phyloP scores from a whole-genome alignment of 2,329 filamentous ascomycete species.

The Trichoderma sp. region DNA sequence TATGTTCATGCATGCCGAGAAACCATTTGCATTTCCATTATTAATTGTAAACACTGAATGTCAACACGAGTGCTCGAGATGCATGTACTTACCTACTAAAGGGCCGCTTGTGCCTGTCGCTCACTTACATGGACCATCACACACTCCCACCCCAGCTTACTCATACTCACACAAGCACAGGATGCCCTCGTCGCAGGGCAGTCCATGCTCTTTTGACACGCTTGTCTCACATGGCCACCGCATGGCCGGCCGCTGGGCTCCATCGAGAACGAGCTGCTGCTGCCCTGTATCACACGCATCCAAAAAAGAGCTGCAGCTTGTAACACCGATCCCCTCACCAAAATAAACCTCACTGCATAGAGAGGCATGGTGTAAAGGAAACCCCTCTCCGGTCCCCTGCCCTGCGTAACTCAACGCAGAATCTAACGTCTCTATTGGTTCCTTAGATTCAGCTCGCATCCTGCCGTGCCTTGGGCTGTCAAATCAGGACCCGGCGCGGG shows the following conservation, averaged over 20 bases:
- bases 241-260: slow-evolving; percentile 6
- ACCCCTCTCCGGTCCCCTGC: not conserved
- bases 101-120: not conserved
- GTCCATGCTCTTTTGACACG: slow-evolving; percentile 7
- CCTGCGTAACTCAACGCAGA: not conserved
- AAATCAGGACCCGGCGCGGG: slow-evolving; percentile 9
- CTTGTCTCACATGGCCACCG: slow-evolving; percentile 19
- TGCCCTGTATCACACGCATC: slow-evolving; percentile 15
- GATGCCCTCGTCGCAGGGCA: not conserved
- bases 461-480: slow-evolving; percentile 17
- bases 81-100: not conserved
- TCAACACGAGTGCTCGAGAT: not conserved
- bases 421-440: not conserved
- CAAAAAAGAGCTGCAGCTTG: not conserved
- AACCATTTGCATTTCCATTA: not conserved
- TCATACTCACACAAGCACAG: not conserved
- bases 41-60: not conserved
- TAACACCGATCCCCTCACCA: not conserved
- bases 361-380: too few relatives aligned
- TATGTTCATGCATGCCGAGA: not conserved
- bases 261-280: slow-evolving; percentile 3
- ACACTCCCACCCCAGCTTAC: not conserved
- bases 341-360: not conserved
- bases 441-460: slow-evolving; percentile 20
- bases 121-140: not conserved